Percentiles rank a stretch among this genome's conserved stretches.
These are phyloP conservation scores for Hymenochaete sp. DNA, from an alignment of 1,284 basidiomycete genomes.

Conservation along the genomic window DNA sequence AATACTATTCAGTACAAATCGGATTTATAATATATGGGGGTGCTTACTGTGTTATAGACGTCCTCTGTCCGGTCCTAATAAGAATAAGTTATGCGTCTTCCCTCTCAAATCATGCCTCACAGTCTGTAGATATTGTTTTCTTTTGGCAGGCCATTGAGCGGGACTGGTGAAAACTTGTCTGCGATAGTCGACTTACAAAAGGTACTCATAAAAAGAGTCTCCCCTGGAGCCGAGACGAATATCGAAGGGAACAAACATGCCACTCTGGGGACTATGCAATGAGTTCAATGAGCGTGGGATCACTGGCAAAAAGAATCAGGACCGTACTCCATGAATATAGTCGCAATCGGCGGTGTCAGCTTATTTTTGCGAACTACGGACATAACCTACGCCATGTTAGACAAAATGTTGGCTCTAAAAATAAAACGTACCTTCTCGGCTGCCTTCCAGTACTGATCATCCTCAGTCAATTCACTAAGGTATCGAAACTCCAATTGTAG, in stretches of 20 bases:
- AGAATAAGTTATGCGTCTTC: no score
- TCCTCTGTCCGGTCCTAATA: conserved; percentile 63
- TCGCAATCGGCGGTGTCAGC: conserved; percentile 65
- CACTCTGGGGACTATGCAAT: conserved; percentile 46
- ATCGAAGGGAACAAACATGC: conserved; percentile 64
- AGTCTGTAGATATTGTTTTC: conserved; percentile 77
- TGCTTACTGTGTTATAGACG: conserved; percentile 66
- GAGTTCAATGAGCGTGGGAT: neutral
- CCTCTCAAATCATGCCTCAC: conserved; percentile 29
- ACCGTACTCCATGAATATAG: conserved; percentile 76
- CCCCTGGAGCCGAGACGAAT: conserved; percentile 89
- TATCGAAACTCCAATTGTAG: conserved; percentile 89
- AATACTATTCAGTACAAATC: conserved; percentile 7
- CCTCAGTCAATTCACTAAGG: conserved; percentile 71
- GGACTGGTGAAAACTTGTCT: conserved; percentile 3
- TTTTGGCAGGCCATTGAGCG: conserved; percentile 24
- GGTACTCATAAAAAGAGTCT: conserved; percentile 93
- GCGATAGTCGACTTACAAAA: conserved; percentile 48
- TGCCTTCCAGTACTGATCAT: conserved; percentile 74
- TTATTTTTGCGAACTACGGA: conserved; percentile 54
- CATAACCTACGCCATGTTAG: conserved; percentile 50
- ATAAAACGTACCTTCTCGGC: conserved; percentile 56
- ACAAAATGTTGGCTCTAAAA: neutral
- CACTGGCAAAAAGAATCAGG: conserved; percentile 1
- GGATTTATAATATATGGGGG: neutral